Conservation (phyloP, 140 eudicot species). For the Oenanthe javanica region DNA sequence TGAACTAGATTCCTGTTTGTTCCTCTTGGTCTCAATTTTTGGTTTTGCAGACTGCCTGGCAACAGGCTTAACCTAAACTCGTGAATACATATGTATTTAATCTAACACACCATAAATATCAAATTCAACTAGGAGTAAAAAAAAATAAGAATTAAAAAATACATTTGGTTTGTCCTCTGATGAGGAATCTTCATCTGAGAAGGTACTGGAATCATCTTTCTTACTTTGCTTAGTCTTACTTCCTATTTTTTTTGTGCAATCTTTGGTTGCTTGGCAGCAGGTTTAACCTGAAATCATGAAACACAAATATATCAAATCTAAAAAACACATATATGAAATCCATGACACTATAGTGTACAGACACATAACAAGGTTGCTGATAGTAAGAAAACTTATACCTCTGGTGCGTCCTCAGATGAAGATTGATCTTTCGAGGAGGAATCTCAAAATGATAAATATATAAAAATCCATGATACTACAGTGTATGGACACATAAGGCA, state of each 20-base stretch:
- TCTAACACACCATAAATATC: neutral
- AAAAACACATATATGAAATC: neutral
- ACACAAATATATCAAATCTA: neutral
- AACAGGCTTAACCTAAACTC: conserved; percentile 1
- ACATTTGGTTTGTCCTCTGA: neutral
- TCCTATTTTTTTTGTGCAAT: neutral
- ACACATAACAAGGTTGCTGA: too few relatives aligned
- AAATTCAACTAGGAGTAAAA: neutral
- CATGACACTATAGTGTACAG: too few relatives aligned
- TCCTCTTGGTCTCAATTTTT: neutral
- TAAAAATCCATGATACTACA: too few relatives aligned
- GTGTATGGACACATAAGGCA: neutral
- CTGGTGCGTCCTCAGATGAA: too few relatives aligned
- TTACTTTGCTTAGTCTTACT: neutral
- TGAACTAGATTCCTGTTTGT: neutral
- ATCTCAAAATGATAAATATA: neutral
- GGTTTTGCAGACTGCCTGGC: neutral
- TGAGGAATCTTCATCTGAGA: neutral
- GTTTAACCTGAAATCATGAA: neutral
- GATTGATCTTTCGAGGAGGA: too few relatives aligned
- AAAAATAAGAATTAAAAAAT: too few relatives aligned
- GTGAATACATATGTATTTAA: neutral
- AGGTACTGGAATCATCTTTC: neutral
- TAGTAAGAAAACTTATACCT: too few relatives aligned
- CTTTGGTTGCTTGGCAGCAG: neutral